These are phyloP conservation scores for Heimioporus sp. DNA, from an alignment of 768 basidiomycete genomes.

Conservation along the genomic window DNA sequence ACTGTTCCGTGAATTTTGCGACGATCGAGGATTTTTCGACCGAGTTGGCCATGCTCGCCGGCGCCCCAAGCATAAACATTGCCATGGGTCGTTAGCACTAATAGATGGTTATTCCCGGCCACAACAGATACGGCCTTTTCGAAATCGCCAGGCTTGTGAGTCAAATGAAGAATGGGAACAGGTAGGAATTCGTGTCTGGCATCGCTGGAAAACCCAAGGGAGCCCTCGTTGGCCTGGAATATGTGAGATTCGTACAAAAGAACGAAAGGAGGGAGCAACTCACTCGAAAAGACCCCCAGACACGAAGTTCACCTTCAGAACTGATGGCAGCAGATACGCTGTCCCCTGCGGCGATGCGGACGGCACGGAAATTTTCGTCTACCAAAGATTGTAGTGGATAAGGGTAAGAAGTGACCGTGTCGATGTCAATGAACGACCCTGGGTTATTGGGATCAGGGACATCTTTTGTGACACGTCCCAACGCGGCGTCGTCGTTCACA, in stretches of 20 bases:
- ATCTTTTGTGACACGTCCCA: constrained; percentile 72
- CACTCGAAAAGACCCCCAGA: constrained; percentile 92
- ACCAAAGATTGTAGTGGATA: constrained; percentile 67
- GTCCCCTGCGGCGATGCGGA: constrained; percentile 81
- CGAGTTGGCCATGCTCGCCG: constrained; percentile 88
- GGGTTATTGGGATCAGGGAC: constrained; percentile 59
- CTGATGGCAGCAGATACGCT: constrained; percentile 85
- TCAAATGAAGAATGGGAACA: constrained; percentile 53
- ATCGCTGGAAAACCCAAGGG: constrained; percentile 78
- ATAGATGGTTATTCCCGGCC: constrained; percentile 84
- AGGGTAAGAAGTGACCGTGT: constrained; percentile 52
- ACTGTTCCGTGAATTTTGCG: constrained; percentile 86
- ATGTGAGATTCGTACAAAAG: not conserved
- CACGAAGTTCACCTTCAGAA: constrained; percentile 73
- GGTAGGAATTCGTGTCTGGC: constrained; percentile 68
- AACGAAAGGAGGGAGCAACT: constrained; percentile 20
- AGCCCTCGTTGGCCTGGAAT: constrained; percentile 67
- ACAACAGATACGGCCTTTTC: constrained; percentile 76
- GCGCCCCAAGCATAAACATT: constrained; percentile 89
- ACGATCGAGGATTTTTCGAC: constrained; percentile 85
- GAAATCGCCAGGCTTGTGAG: constrained; percentile 57
- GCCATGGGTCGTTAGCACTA: constrained; percentile 87
- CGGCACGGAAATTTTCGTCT: constrained; percentile 81
- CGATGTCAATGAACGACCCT: constrained; percentile 53
- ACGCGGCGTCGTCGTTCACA: constrained; percentile 85